Conservation (phyloP, 108 stramenopile species). For the Pseudonitzschia delicatissima region DNA sequence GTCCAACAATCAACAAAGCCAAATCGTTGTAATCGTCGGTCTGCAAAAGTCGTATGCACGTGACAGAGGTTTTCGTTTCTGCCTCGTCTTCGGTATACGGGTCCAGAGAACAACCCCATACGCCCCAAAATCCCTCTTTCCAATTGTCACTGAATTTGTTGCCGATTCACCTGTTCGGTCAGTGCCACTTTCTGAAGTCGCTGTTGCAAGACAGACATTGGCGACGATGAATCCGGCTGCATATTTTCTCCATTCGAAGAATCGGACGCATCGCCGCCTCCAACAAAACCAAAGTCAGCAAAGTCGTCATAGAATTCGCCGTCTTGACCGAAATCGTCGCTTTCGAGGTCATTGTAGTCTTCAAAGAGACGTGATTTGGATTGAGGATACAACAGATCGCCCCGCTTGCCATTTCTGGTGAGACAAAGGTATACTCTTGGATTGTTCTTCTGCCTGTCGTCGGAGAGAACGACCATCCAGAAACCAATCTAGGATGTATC, state of each 20-base stretch:
- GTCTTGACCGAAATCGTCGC: not conserved
- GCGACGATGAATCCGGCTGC: not conserved
- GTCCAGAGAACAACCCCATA: constrained; percentile 39
- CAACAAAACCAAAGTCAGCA: constrained; percentile 19
- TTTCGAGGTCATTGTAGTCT: not conserved
- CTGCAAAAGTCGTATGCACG: constrained; percentile 1
- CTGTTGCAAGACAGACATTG: constrained; percentile 6
- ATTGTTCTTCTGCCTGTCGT: not conserved
- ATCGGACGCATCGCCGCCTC: not conserved
- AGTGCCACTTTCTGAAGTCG: constrained; percentile 7
- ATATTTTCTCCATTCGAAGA: not conserved
- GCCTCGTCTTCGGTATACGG: not conserved
- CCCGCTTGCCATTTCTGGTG: not conserved
- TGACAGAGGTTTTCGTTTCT: constrained; percentile 1
- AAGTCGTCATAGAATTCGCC: not conserved
- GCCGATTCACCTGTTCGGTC: constrained; percentile 1
- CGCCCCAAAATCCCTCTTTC: constrained; percentile 33
- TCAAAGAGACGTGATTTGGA: not conserved
- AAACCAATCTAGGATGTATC: constrained; percentile 6
- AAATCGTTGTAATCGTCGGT: constrained; percentile 1
- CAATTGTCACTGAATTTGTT: constrained; percentile 32
- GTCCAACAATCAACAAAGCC: constrained; percentile 33
- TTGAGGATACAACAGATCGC: not conserved
- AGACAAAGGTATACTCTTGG: not conserved
- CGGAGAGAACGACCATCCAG: constrained; percentile 1